Conservation (phyloP, 352 stramenopile species). For the Globisporangium sylvaticum region DNA sequence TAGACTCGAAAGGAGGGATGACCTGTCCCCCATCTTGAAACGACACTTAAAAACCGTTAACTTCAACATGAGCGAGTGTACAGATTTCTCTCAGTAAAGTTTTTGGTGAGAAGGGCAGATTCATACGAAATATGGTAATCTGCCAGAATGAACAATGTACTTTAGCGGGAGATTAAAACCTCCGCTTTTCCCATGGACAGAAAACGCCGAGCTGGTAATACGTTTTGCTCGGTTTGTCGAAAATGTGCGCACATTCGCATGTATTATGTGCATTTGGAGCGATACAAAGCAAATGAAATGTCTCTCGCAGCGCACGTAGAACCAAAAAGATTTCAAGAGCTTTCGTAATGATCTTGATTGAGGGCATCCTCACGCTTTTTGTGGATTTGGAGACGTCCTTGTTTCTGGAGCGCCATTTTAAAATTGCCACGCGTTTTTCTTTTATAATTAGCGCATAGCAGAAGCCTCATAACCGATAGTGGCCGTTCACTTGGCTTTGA, state of each 20-base stretch:
- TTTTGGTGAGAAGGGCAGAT: background rate
- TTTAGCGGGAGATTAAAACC: conserved; percentile 6
- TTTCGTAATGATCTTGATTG: no score
- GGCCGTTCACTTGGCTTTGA: background rate
- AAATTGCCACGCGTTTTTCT: no score
- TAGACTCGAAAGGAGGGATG: conserved; percentile 3
- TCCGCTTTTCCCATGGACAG: background rate
- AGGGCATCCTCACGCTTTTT: no score
- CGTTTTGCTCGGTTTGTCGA: background rate
- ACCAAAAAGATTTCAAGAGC: no score
- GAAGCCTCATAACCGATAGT: background rate
- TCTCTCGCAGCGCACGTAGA: no score
- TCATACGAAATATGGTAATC: conserved; percentile 1
- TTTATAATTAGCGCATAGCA: background rate
- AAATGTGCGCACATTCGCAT: background rate
- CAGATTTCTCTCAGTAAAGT: background rate
- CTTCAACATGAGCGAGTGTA: background rate
- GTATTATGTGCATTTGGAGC: no score
- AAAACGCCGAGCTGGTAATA: background rate
- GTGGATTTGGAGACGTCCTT: no score
- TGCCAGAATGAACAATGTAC: background rate
- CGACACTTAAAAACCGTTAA: background rate
- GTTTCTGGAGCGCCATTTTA: no score
- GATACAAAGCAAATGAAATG: no score
- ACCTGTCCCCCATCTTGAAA: background rate